phyloP scores from a whole-genome alignment of 768 basidiomycete species.

The Boletus rufocinnamomeus region DNA sequence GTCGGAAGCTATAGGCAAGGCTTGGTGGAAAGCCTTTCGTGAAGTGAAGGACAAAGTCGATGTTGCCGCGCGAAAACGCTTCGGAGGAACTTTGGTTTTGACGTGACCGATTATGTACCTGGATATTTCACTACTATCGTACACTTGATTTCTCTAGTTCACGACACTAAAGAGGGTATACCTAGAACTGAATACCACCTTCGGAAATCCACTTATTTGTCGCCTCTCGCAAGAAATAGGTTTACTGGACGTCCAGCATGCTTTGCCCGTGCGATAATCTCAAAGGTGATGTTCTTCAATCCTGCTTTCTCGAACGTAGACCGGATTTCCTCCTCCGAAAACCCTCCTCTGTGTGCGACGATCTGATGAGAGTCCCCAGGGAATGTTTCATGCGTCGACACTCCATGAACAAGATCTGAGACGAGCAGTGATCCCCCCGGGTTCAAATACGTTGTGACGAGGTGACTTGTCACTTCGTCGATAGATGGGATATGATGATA shows the following conservation, averaged over 20 bases:
- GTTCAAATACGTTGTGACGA: conserved; percentile 56
- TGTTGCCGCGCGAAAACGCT: conserved; percentile 60
- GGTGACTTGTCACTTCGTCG: conserved; percentile 48
- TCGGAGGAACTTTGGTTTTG: conserved; percentile 70
- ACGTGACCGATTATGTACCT: conserved; percentile 38
- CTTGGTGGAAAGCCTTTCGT: conserved; percentile 83
- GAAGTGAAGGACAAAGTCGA: conserved; percentile 71
- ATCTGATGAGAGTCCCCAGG: conserved; percentile 41
- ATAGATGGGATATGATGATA: conserved; percentile 65
- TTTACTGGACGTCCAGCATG: conserved; percentile 37
- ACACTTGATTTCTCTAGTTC: not conserved
- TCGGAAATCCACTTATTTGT: conserved; percentile 32
- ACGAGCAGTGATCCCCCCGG: conserved; percentile 63
- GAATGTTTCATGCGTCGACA: conserved; percentile 29
- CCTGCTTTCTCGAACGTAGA: conserved; percentile 55
- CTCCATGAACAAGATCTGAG: conserved; percentile 47
- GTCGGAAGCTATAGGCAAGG: conserved; percentile 51
- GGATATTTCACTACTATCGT: not conserved
- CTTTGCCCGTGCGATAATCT: conserved; percentile 34
- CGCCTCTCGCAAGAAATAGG: conserved; percentile 61
- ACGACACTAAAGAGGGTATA: not conserved
- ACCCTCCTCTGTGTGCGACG: conserved; percentile 57
- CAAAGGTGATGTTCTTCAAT: conserved; percentile 45
- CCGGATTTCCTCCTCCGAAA: conserved; percentile 50
- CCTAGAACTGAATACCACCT: not conserved